Evolutionary conservation across 2,329 filamentous ascomycete genomes (phyloP).

Genomic region (Hortaea sp.): DNA sequence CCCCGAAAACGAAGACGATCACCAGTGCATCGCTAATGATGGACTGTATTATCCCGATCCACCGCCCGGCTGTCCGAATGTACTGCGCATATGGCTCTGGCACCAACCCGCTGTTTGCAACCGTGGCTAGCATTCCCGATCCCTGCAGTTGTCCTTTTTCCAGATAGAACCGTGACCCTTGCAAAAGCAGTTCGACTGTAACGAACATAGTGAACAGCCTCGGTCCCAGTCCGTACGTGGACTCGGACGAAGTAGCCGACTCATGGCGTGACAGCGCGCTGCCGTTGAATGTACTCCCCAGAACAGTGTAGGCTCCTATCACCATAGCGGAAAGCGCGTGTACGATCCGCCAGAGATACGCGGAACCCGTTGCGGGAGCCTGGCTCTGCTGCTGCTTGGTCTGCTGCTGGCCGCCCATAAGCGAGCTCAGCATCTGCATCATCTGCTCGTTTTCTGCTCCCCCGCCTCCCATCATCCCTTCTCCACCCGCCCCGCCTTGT

Average conservation of each 20-base stretch:
- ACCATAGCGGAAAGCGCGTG: slow-evolving; percentile 62
- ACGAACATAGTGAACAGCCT: slow-evolving; percentile 74
- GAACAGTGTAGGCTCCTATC: slow-evolving; percentile 60
- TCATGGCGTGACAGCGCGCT: slow-evolving; percentile 47
- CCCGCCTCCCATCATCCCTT: slow-evolving; percentile 22
- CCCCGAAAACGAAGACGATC: slow-evolving; percentile 64
- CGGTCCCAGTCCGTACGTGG: slow-evolving; percentile 32
- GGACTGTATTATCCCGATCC: slow-evolving; percentile 61
- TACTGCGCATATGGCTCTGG: slow-evolving; percentile 56
- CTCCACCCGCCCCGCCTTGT: slow-evolving; percentile 27
- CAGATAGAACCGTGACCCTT: slow-evolving; percentile 61
- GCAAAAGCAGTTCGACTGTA: slow-evolving; percentile 62
- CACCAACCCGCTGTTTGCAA: slow-evolving; percentile 48
- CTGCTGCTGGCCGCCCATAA: slow-evolving; percentile 28
- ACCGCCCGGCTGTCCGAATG: slow-evolving; percentile 51
- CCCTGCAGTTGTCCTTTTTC: slow-evolving; percentile 51
- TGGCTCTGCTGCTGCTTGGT: slow-evolving; percentile 23
- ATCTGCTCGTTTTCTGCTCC: slow-evolving; percentile 33
- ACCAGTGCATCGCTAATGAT: slow-evolving; percentile 65
- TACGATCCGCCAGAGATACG: slow-evolving; percentile 59
- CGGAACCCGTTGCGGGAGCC: slow-evolving; percentile 29
- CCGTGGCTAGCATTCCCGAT: slow-evolving; percentile 52
- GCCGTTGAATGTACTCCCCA: slow-evolving; percentile 60
- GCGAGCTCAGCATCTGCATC: slow-evolving; percentile 34
- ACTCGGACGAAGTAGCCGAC: slow-evolving; percentile 29